phyloP scores from a whole-genome alignment of 805 yeast genomes.

The Suhomyces xylopsoci region DNA sequence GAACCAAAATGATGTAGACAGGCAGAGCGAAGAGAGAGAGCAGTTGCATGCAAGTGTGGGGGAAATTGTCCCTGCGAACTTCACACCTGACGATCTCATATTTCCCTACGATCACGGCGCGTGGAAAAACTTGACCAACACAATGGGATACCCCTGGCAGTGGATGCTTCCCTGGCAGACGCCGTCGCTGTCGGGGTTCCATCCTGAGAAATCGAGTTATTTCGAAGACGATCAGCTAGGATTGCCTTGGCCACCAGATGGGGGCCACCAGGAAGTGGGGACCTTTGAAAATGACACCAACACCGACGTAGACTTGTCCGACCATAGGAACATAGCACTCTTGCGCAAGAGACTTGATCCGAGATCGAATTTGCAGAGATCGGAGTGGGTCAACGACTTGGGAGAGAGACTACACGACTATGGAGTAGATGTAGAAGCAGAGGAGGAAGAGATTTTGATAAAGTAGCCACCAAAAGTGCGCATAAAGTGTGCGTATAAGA shows the following conservation, averaged over 20 bases:
- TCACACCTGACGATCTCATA: slow-evolving; percentile 60
- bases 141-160: slow-evolving; percentile 59
- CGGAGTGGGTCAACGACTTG: slow-evolving; percentile 66
- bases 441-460: slow-evolving; percentile 21
- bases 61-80: slow-evolving; percentile 29
- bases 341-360: slow-evolving; percentile 37
- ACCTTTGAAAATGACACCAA: slow-evolving; percentile 10
- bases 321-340: slow-evolving; percentile 15
- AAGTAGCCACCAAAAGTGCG: too few species aligned
- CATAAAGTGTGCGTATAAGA: too few species aligned
- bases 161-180: slow-evolving; percentile 75
- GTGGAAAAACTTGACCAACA: slow-evolving; percentile 47
- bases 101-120: slow-evolving; percentile 84
- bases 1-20: slow-evolving; percentile 26
- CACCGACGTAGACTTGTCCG: slow-evolving; percentile 6
- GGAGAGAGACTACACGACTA: slow-evolving; percentile 86
- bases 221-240: slow-evolving; percentile 56
- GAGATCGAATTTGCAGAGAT: slow-evolving; percentile 34
- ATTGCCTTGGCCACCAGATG: slow-evolving; percentile 94
- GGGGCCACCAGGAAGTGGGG: slow-evolving; percentile 44
- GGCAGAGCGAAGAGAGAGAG: slow-evolving; percentile 11
- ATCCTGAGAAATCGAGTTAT: slow-evolving; percentile 50
- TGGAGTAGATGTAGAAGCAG: slow-evolving; percentile 81
- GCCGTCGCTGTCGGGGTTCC: slow-evolving; percentile 55
- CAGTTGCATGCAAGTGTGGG: not conserved